Percentiles rank a stretch among this genome's conserved stretches.
These are phyloP conservation scores for Grosmannia clavigera DNA, from an alignment of 2,329 filamentous ascomycete genomes.

Conservation along the genomic window DNA sequence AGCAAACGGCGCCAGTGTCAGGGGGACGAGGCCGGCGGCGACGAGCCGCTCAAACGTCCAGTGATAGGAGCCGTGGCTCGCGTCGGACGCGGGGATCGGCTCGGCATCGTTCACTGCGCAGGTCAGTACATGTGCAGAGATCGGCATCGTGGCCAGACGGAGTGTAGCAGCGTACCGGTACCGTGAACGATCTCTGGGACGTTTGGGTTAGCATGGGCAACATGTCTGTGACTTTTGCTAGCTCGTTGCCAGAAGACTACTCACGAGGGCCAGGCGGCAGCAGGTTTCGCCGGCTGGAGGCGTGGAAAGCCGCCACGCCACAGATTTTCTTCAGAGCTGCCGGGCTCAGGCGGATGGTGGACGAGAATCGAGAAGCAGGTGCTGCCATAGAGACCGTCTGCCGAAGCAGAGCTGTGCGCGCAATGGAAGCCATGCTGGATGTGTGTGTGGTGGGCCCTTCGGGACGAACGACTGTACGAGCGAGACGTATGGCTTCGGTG, in stretches of 20 bases:
- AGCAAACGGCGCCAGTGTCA: constrained; percentile 85
- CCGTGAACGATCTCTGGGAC: constrained; percentile 58
- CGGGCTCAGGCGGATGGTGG: constrained; percentile 12
- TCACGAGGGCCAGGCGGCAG: constrained; percentile 78
- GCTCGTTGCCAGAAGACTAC: constrained; percentile 21
- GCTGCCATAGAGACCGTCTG: constrained; percentile 33
- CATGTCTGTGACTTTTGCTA: not conserved
- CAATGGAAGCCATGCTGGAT: constrained; percentile 40
- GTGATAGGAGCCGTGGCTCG: constrained; percentile 90
- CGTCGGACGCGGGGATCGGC: constrained; percentile 56
- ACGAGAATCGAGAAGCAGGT: constrained; percentile 16
- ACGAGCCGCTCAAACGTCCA: constrained; percentile 92
- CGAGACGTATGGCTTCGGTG: not conserved
- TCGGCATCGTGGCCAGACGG: not conserved
- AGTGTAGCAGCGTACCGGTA: constrained; percentile 42
- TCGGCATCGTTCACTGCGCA: constrained; percentile 72
- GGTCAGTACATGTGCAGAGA: not conserved
- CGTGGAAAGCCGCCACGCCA: constrained; percentile 74
- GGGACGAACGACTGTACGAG: not conserved
- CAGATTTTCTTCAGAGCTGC: constrained; percentile 24
- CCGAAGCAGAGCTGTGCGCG: constrained; percentile 42
- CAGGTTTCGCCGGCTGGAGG: constrained; percentile 60
- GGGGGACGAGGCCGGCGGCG: constrained; percentile 68
- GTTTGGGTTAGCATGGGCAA: too few relatives aligned
- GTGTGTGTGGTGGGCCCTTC: not conserved